phyloP scores from a whole-genome alignment of 495 filamentous ascomycete genomes.

The Penicillium samsonianum region DNA sequence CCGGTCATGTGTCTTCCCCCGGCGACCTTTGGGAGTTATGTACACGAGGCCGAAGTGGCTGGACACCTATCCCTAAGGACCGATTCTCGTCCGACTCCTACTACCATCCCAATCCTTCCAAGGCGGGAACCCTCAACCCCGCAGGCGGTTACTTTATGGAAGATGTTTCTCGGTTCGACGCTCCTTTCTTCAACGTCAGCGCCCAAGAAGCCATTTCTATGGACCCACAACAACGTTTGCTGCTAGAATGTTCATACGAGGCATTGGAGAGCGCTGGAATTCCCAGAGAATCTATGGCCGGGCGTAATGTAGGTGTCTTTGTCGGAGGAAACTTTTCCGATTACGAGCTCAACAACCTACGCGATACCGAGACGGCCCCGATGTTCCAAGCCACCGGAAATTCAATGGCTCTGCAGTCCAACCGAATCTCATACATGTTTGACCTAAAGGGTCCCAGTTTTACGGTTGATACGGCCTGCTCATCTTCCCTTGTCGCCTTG shows the following conservation, averaged over 20 bases:
- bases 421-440: slow-evolving; percentile 57
- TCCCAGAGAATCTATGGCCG: slow-evolving; percentile 30
- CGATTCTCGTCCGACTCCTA: slow-evolving; percentile 36
- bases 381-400: slow-evolving; percentile 48
- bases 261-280: slow-evolving; percentile 58
- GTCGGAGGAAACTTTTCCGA: slow-evolving; percentile 40
- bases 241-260: slow-evolving; percentile 57
- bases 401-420: slow-evolving; percentile 46
- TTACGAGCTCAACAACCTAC: slow-evolving; percentile 32
- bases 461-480: slow-evolving; percentile 58
- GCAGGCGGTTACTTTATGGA: slow-evolving; percentile 47
- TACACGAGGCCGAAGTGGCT: slow-evolving; percentile 28
- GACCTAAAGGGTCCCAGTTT: slow-evolving; percentile 54
- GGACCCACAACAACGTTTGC: slow-evolving; percentile 44
- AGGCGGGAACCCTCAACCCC: slow-evolving; percentile 25
- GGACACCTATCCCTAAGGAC: slow-evolving; percentile 33
- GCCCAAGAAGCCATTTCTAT: slow-evolving; percentile 32
- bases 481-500: slow-evolving; percentile 51
- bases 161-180: slow-evolving; percentile 46
- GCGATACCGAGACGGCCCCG: slow-evolving; percentile 37
- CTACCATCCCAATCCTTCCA: slow-evolving; percentile 37
- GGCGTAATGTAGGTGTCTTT: slow-evolving; percentile 38
- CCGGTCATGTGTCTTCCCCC: slow-evolving; percentile 39
- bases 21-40: slow-evolving; percentile 46
- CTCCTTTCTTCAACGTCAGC: slow-evolving; percentile 54